These are phyloP conservation scores for Zygnema cylindricum DNA, from an alignment of 139 green algal species.

Conservation along the genomic window DNA sequence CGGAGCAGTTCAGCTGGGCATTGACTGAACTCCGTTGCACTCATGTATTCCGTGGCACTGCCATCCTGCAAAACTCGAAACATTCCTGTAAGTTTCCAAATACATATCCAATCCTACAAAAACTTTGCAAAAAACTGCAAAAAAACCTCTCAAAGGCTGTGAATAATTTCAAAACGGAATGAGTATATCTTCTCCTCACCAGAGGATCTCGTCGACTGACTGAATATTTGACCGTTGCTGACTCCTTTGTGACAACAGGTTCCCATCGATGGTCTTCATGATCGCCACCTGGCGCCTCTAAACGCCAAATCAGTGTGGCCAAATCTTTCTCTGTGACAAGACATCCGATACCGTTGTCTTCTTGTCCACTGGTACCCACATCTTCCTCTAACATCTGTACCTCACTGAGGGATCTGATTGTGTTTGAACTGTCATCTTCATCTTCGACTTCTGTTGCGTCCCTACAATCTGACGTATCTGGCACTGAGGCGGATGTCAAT, in stretches of 20 bases:
- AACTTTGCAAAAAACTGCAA: no score
- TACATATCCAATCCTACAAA: no score
- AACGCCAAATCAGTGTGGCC: neutral
- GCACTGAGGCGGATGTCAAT: no score
- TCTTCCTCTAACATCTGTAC: no score
- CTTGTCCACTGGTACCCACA: neutral
- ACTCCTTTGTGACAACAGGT: neutral
- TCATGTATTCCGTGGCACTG: constrained; percentile 43
- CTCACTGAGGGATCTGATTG: no score
- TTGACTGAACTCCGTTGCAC: constrained; percentile 22
- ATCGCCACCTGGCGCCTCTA: neutral
- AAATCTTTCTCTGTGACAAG: neutral
- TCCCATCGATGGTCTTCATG: neutral
- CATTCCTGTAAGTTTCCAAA: no score
- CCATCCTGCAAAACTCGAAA: constrained; percentile 26
- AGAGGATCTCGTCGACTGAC: neutral
- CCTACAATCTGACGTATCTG: no score
- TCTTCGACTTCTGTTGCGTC: no score
- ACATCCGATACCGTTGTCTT: neutral
- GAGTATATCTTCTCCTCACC: neutral
- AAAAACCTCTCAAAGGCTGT: no score
- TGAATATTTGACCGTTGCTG: neutral
- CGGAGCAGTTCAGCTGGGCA: constrained; percentile 30
- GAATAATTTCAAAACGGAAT: no score
- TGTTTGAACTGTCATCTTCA: no score